Conservation (phyloP, 225 moss, liverwort and hornwort species). For the Rhytidiadelphus loreus region DNA sequence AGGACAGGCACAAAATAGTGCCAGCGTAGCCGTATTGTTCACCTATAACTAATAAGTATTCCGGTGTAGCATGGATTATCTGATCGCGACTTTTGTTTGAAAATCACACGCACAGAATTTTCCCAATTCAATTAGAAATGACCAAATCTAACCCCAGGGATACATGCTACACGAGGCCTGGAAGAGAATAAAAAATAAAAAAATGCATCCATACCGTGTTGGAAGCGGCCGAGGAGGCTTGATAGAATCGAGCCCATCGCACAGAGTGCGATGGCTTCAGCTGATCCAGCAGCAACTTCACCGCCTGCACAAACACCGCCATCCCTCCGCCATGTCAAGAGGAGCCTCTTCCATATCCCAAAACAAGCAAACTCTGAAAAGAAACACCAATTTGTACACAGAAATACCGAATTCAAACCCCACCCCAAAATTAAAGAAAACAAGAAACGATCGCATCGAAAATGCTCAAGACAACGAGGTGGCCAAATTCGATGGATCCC, state of each 20-base stretch:
- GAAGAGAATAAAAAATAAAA: background rate
- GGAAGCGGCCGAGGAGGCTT: background rate
- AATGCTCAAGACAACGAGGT: background rate
- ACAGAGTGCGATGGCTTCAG: slow-evolving; percentile 8
- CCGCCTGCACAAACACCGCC: background rate
- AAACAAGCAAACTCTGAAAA: background rate
- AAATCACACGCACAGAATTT: background rate
- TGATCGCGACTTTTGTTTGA: background rate
- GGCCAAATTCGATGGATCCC: background rate
- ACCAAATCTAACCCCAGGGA: background rate
- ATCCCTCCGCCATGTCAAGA: background rate
- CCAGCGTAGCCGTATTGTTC: background rate
- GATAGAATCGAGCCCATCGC: slow-evolving; percentile 12
- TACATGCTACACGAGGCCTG: background rate
- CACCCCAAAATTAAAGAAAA: no score
- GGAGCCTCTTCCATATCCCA: no score
- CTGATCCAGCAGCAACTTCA: slow-evolving; percentile 23
- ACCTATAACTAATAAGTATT: background rate
- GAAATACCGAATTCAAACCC: background rate
- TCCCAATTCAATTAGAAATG: background rate
- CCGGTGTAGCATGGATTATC: background rate
- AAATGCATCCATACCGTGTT: background rate
- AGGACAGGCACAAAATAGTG: background rate
- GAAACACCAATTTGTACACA: background rate
- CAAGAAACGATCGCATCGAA: background rate